These are phyloP conservation scores for Pneumocystis jirovecii DNA, from an alignment of 1,139 yeast genomes.

Conservation along the genomic window DNA sequence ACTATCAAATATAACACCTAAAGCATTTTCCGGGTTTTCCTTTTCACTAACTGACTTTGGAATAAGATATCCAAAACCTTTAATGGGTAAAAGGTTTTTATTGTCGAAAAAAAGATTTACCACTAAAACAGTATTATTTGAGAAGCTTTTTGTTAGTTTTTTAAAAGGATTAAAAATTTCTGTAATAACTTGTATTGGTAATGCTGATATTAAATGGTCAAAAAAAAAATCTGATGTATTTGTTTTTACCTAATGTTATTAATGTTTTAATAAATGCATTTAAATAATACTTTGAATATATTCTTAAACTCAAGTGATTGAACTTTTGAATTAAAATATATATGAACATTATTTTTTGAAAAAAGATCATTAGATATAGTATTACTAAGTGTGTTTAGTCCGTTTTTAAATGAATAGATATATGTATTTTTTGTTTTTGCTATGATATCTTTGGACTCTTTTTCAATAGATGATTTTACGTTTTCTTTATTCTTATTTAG, in stretches of 20 bases:
- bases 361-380: slow-evolving; percentile 5
- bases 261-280: slow-evolving; percentile 1
- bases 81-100: slow-evolving; percentile 21
- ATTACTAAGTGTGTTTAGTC: slow-evolving; percentile 12
- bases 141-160: slow-evolving; percentile 24
- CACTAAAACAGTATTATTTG: slow-evolving; percentile 39
- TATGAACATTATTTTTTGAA: slow-evolving; percentile 1
- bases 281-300: slow-evolving; percentile 7
- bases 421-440: slow-evolving; percentile 9
- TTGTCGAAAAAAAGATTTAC: slow-evolving; percentile 45
- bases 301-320: slow-evolving; percentile 5
- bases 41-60: slow-evolving; percentile 36
- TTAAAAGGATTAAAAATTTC: slow-evolving; percentile 1
- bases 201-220: slow-evolving; percentile 12
- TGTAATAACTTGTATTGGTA: slow-evolving; percentile 12
- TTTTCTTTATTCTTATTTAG: not conserved
- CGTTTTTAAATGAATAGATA: slow-evolving; percentile 14
- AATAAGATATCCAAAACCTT: slow-evolving; percentile 78
- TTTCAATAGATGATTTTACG: not conserved
- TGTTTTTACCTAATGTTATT: not conserved
- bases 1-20: slow-evolving; percentile 87
- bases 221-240: slow-evolving; percentile 1
- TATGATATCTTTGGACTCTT: not conserved
- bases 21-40: slow-evolving; percentile 42
- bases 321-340: slow-evolving; percentile 4